Evolutionary conservation across 2,329 filamentous ascomycete genomes (phyloP).

Genomic region (Cladosporium sp.): DNA sequence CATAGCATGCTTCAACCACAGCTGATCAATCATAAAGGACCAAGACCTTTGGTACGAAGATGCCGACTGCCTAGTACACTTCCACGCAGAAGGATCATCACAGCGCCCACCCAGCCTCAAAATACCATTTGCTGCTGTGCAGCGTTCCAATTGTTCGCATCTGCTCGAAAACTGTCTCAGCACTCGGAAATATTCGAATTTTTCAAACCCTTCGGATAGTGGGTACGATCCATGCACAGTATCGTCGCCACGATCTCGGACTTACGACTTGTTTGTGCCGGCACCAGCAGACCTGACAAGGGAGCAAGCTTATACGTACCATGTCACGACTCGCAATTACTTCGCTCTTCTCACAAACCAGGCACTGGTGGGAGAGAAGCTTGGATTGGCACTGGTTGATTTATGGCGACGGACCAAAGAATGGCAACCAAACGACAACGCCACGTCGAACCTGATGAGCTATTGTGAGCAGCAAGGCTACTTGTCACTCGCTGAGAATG

Average conservation of each 20-base stretch:
- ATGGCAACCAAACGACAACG: conserved; percentile 39
- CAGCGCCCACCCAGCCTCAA: conserved; percentile 67
- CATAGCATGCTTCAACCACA: background rate
- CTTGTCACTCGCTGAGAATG: conserved; percentile 63
- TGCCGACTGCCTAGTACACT: conserved; percentile 69
- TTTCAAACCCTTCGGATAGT: conserved; percentile 33
- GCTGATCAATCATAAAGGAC: conserved; percentile 53
- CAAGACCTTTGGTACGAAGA: conserved; percentile 67
- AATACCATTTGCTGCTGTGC: conserved; percentile 59
- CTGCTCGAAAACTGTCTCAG: conserved; percentile 55
- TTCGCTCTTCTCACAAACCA: conserved; percentile 69
- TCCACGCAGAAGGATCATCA: conserved; percentile 67
- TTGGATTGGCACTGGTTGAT: conserved; percentile 64
- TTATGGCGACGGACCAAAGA: conserved; percentile 64
- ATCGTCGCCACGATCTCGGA: background rate
- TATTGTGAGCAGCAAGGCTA: conserved; percentile 73
- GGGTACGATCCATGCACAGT: conserved; percentile 27
- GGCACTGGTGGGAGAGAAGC: conserved; percentile 66
- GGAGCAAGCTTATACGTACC: conserved; percentile 60
- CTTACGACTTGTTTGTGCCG: conserved; percentile 67
- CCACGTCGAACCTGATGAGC: conserved; percentile 48
- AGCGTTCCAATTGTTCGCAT: conserved; percentile 59
- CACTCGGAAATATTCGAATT: conserved; percentile 18
- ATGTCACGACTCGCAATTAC: conserved; percentile 71
- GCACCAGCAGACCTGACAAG: conserved; percentile 57